These are phyloP conservation scores for Oryza glumipatula DNA, from an alignment of 176 grass and related monocot species.

Conservation along the genomic window DNA sequence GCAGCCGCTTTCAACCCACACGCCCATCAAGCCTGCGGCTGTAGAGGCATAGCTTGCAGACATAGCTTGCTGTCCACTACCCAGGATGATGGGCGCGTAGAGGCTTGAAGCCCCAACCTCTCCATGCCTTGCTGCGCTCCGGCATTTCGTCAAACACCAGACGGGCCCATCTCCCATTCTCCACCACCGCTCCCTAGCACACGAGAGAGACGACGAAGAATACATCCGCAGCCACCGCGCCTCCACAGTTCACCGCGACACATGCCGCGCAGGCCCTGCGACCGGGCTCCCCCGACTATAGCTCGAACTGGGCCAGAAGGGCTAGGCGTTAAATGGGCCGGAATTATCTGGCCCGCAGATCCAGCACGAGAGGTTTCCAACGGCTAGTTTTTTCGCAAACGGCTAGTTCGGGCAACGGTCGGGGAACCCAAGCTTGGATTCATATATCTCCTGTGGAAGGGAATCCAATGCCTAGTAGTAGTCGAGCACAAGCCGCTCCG, in stretches of 20 bases:
- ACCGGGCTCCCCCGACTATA: no score
- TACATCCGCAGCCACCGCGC: not conserved
- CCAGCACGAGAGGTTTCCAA: not conserved
- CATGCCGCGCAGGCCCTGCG: no score
- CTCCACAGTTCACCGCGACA: not conserved
- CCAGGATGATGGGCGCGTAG: not conserved
- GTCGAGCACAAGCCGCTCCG: not conserved
- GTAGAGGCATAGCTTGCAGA: no score
- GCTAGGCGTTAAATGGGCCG: not conserved
- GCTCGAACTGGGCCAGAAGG: not conserved
- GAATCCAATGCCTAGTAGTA: conserved; percentile 42
- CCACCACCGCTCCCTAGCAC: not conserved
- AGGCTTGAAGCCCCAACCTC: not conserved
- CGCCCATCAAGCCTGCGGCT: not conserved
- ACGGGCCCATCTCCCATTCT: not conserved
- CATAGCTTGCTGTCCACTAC: not conserved
- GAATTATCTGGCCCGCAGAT: not conserved
- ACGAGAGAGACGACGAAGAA: not conserved
- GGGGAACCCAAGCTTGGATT: conserved; percentile 26
- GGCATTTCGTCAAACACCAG: conserved; percentile 42
- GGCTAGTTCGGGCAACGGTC: conserved; percentile 59
- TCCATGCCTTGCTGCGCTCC: no score
- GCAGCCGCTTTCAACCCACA: not conserved
- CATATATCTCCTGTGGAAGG: conserved; percentile 42
- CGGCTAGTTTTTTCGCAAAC: conserved; percentile 43